phyloP scores from a whole-genome alignment of 1,284 basidiomycete species.

The Tausonia pullulans region DNA sequence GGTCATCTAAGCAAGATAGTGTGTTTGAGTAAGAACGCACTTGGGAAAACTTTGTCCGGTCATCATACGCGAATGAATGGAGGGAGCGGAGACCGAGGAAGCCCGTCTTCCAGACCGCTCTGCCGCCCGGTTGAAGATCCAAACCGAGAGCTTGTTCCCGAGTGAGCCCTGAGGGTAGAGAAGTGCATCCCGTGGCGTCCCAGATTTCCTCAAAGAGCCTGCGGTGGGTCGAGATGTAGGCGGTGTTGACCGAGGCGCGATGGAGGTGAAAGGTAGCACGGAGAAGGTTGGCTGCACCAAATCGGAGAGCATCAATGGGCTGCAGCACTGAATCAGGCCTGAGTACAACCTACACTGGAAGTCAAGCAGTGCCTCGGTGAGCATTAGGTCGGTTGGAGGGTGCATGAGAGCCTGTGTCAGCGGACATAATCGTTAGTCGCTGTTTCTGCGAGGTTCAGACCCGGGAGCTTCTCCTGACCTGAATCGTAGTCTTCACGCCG shows the following conservation, averaged over 20 bases:
- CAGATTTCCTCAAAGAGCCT: slow-evolving; percentile 3
- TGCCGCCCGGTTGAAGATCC: background rate
- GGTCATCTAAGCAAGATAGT: too few relatives aligned
- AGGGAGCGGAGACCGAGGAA: background rate
- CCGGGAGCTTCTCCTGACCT: background rate
- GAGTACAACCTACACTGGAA: background rate
- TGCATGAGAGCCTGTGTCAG: background rate
- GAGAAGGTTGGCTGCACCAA: background rate
- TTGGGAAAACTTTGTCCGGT: background rate
- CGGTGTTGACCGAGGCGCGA: slow-evolving; percentile 4
- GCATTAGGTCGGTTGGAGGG: background rate
- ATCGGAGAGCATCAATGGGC: background rate
- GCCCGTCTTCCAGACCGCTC: slow-evolving; percentile 10
- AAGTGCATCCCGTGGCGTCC: background rate
- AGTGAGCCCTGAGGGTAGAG: background rate
- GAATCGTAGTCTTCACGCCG: background rate
- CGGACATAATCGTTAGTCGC: background rate
- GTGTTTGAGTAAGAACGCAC: background rate
- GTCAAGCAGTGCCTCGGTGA: slow-evolving; percentile 2
- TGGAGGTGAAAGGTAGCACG: slow-evolving; percentile 2
- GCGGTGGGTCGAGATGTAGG: background rate
- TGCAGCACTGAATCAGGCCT: background rate
- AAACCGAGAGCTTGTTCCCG: background rate
- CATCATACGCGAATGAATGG: slow-evolving; percentile 8
- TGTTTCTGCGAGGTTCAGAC: too few relatives aligned